phyloP scores from a whole-genome alignment of 1,284 basidiomycete species.

The Rhodotorula sp. region DNA sequence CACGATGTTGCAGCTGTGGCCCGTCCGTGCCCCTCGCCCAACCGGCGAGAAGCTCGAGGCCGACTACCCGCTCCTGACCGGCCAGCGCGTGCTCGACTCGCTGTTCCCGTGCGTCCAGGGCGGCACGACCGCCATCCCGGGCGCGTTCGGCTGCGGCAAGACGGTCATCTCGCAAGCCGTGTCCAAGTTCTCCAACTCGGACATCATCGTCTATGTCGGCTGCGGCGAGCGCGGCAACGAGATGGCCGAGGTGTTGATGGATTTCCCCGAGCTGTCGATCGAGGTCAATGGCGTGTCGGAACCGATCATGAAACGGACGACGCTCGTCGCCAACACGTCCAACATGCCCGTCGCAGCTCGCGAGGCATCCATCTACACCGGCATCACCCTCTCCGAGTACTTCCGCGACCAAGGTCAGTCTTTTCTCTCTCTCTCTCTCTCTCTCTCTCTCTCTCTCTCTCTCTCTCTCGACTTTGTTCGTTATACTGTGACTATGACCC shows the following conservation, averaged over 20 bases:
- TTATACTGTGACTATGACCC: not conserved
- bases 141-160: constrained; percentile 87
- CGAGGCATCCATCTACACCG: constrained; percentile 99
- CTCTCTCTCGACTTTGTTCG: no score
- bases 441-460: not conserved
- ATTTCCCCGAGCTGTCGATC: constrained; percentile 95
- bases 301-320: constrained; percentile 99
- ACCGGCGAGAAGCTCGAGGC: constrained; percentile 92
- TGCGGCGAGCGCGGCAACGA: constrained; percentile 61
- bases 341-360: constrained; percentile 99
- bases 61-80: constrained; percentile 87
- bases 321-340: constrained; percentile 97
- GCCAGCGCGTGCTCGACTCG: constrained; percentile 95
- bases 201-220: constrained; percentile 98
- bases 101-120: constrained; percentile 99
- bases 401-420: constrained; percentile 74
- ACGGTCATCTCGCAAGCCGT: constrained; percentile 96
- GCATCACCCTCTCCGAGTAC: constrained; percentile 98
- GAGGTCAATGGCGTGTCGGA: constrained; percentile 86
- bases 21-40: constrained; percentile 94
- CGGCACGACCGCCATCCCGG: constrained; percentile 97
- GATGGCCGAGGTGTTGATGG: constrained; percentile 77
- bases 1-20: constrained; percentile 97
- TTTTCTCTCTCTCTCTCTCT: not conserved
- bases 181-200: constrained; percentile 99